Percentiles rank a stretch among this genome's conserved stretches.
Conservation (phyloP, 2,329 filamentous ascomycete species). For the Xylariaceae sp. region DNA sequence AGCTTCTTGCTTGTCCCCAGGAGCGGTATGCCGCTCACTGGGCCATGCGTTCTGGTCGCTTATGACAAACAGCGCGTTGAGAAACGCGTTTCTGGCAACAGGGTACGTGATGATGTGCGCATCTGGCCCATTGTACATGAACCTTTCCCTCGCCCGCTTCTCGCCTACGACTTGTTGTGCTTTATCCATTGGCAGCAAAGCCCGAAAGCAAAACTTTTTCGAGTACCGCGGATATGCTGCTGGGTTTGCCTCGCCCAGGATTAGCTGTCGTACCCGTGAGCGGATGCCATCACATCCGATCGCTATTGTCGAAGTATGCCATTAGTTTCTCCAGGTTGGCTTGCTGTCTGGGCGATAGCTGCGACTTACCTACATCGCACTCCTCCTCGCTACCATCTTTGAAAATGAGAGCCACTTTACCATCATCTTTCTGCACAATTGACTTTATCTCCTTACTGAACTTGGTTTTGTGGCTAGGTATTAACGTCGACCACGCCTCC, state of each 20-base stretch:
- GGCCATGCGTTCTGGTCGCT: conserved; percentile 37
- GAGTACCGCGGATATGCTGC: conserved; percentile 47
- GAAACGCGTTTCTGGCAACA: conserved; percentile 49
- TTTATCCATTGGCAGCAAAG: conserved; percentile 55
- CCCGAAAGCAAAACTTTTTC: conserved; percentile 59
- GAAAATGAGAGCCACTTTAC: conserved; percentile 27
- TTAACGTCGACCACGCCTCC: conserved; percentile 34
- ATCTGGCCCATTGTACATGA: conserved; percentile 54
- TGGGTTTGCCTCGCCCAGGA: conserved; percentile 46
- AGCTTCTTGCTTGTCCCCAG: conserved; percentile 38
- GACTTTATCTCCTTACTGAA: conserved; percentile 34
- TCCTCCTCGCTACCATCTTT: conserved; percentile 28
- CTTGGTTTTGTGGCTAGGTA: conserved; percentile 25
- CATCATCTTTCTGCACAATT: conserved; percentile 24
- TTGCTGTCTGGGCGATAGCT: background rate
- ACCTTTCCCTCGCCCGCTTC: conserved; percentile 44
- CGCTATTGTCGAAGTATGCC: conserved; percentile 29
- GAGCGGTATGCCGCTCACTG: conserved; percentile 28
- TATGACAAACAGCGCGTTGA: conserved; percentile 54
- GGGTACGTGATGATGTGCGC: conserved; percentile 61
- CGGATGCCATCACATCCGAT: conserved; percentile 64
- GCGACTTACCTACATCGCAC: conserved; percentile 32
- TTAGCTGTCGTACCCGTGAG: conserved; percentile 46
- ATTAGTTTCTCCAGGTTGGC: background rate
- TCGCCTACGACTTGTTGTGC: conserved; percentile 46